Evolutionary conservation across 164 flowering plant genomes (phyloP), one percentile per base, ranked within the genome.

Genomic region (Saururus chinensis): DNA sequence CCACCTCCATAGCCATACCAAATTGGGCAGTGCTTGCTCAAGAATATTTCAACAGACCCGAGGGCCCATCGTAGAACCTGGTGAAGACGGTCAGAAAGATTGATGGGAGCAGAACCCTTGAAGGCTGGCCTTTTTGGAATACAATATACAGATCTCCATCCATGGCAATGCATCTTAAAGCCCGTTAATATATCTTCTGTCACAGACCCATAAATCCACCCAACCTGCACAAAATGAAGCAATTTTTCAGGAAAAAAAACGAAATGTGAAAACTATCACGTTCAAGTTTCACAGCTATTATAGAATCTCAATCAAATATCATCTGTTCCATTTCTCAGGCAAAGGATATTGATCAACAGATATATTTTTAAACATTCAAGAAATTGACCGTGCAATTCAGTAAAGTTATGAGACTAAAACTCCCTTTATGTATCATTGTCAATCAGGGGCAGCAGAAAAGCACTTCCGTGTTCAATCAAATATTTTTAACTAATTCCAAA

Each of bases 151-250:
- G 72, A 73, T 42, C 69, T 48, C 75, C 75, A 73, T 20, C 75
- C 75, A 62, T 70, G 69, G 65, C 68, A 66, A 60, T 73, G 75
- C 72, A 73, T 73, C 61, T 66, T 69, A 66, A 68, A 73, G 30
- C 75, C 75, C 3, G 72, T 73, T 22, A 73, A 63, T 48, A 73
- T 69, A 54, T 73, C 75, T 58, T 73, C 75, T 19, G 75, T 73
- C 40, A 73, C 67, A 42, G 75, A 73, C 41, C 75, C 75, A 56
- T 73, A 73, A 13, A 73, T 73, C 75, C 75, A 73, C 6, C 75
- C 75, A 21, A 73, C 62, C 73, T 67, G 57, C 25, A 42, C 11
- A 48, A 60, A 63, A 24, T 20, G 53, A 16, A 9, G 25, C 23
- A 63, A 55, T 22, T 37, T 37, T 62, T 51, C 26, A 45, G 49